Base-by-base conservation (phyloP, 2,329 filamentous ascomycete genomes). In the Cladobotryum mycophilum region DNA sequence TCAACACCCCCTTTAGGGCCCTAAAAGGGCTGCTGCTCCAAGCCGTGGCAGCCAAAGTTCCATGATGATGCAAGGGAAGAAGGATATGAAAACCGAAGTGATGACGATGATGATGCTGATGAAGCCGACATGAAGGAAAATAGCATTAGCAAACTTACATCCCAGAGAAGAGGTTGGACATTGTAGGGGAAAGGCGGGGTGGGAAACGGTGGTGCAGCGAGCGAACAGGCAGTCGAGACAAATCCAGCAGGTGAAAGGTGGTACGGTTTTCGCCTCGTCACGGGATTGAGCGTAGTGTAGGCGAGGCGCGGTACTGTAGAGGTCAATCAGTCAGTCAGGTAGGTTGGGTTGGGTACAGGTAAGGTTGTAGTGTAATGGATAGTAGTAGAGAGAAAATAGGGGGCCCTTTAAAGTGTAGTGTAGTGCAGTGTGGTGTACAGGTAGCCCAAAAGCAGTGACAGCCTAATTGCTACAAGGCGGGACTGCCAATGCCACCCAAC, bases 111-210 rank as follows among this genome's bases (percentile, higher is more conserved):
- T 35, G 49, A 20, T 41, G 38, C 30, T 42, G 48, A 42, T 41
- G 48, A 35, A 34, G 49, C 25, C 41, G 44, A 48, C 13, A 30
- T 17, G 9, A 45, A 40, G 35, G 37, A 42, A 40, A 35, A 48
- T 25, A 33, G 36, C 49, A 48, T 30, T 30, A 11, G 6, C 9
- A 11, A 55, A 79, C 78, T 78, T 72, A 81, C 78, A 81, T 81
- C 68, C 78, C 78, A 61, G 78, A 81, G 65, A 81, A 81, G 60
- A 81, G 70, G 69, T 80, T 80, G 60, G 78, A 81, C 78, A 81
- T 81, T 64, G 61, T 70, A 59, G 36, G 43, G 43, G 45, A 35
- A 44, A 53, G 49, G 42, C 52, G 45, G 53, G 50, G 48, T 49
- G 42, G 46, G 33, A 48, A 43, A 41, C 41, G 37, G 44, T 42